These are phyloP conservation scores for Globisporangium irregulare DNA, from an alignment of 352 stramenopile species.

Conservation along the genomic window DNA sequence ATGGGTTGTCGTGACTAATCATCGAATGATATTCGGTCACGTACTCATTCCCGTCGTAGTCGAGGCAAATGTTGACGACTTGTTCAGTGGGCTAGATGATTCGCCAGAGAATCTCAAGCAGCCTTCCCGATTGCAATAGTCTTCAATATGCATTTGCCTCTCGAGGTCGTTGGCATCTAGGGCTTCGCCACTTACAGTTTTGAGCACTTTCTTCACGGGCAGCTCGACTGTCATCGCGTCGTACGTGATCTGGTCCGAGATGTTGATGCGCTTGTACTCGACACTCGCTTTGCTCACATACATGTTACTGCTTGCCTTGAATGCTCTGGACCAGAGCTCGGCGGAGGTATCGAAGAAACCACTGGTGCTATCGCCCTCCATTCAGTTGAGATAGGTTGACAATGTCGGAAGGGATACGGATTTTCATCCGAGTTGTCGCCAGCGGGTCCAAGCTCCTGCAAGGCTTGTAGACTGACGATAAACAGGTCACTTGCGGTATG, in stretches of 20 bases:
- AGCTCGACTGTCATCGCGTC: constrained; percentile 24
- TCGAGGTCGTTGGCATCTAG: too few species aligned
- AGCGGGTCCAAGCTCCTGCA: not conserved
- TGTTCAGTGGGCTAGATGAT: constrained; percentile 12
- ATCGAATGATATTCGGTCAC: not conserved
- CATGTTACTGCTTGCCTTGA: not conserved
- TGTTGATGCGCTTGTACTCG: constrained; percentile 11
- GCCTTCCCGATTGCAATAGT: constrained; percentile 12
- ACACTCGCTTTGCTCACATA: not conserved
- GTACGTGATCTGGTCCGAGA: constrained; percentile 17
- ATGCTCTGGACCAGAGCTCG: not conserved
- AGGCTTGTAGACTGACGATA: not conserved
- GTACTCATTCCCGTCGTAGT: constrained; percentile 9
- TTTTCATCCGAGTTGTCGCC: not conserved
- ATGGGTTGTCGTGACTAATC: not conserved
- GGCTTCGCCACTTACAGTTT: too few species aligned
- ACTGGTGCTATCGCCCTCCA: not conserved
- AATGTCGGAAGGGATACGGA: too few species aligned
- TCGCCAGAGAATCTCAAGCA: not conserved
- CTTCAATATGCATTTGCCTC: not conserved
- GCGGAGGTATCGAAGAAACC: constrained; percentile 1
- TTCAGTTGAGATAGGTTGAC: too few species aligned
- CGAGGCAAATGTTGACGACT: constrained; percentile 17
- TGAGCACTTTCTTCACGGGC: not conserved
- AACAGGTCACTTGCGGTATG: not conserved